Evolutionary conservation across 208 protist species (phyloP), one percentile per base, ranked within the genome.

Genomic region (Leishmania mexicana): DNA sequence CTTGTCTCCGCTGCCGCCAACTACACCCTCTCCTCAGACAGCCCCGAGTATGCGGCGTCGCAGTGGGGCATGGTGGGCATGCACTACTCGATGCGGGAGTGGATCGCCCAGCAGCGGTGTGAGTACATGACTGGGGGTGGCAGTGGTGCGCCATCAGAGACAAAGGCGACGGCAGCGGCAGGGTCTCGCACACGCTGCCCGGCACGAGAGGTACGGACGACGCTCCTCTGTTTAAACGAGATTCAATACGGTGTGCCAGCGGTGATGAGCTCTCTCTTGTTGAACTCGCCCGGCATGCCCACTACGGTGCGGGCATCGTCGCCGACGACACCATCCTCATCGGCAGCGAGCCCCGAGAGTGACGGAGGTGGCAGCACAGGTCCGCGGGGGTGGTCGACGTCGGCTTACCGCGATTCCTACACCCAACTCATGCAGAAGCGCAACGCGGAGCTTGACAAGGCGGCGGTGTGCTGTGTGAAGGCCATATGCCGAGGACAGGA

Each of bases 81-180:
- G 70, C 88, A 92, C 81, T 86, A 92, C 78, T 92, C 88, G 64
- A 86, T 94, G 76, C 84, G 85, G 19, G 83, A 83, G 76, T 92
- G 90, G 75, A 57, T 79, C 45, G 38, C 62, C 64, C 60, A 84
- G 79, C 58, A 87, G 42, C 76, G 82, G 35, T 60, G n/a, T 4
- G 31, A 49, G 40, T 77, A 76, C 73, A 62, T 62, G 73, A 45
- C 31, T 35, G 58, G 40, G 15, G 28, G n/a, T 47, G n/a, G 24
- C n/a, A 47, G 31, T 42, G 47, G 17, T 31, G 40, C 53, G 38
- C 24, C 58, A 10, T 53, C 75, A 71, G 42, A 45, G 54, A 79
- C 35, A 51, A 76, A 57, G 28, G 6, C 31, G 38, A n/a, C 31
- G 51, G 47, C 64, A 45, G 42, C 28, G 45, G 28, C 38, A n/a